Evolutionary conservation across 768 basidiomycete genomes (phyloP).

Genomic region (Lyophyllum semitale): DNA sequence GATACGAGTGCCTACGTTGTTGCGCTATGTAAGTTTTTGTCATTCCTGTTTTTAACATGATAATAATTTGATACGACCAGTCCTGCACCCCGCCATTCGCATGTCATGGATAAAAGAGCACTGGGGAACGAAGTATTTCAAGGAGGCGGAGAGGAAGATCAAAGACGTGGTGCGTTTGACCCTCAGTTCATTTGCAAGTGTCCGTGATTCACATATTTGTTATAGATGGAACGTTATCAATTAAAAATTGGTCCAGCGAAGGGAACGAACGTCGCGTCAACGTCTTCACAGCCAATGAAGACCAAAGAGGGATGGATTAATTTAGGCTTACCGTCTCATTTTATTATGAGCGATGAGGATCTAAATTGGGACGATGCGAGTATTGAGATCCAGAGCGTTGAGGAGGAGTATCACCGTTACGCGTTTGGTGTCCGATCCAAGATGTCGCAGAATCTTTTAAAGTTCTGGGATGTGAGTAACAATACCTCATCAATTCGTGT

Average conservation of each 20-base stretch:
- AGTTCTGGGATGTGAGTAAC: background rate
- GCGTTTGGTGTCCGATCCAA: background rate
- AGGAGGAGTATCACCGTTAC: background rate
- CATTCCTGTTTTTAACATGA: background rate
- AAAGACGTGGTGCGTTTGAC: background rate
- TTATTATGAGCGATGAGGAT: background rate
- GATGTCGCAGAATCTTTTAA: background rate
- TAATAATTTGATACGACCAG: constrained; percentile 3
- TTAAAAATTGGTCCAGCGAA: background rate
- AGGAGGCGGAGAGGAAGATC: background rate
- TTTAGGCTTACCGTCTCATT: background rate
- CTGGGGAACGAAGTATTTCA: background rate
- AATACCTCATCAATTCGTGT: background rate
- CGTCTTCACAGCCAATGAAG: background rate
- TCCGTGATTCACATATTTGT: too few relatives aligned
- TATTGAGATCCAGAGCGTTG: background rate
- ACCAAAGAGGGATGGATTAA: background rate
- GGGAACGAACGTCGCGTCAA: background rate
- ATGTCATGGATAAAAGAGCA: background rate
- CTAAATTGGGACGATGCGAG: background rate
- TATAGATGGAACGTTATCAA: too few relatives aligned
- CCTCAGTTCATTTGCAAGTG: background rate
- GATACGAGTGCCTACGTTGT: background rate
- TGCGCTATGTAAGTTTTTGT: background rate
- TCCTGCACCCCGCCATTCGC: background rate